These are phyloP conservation scores for Babesia bigemina DNA, from an alignment of 169 alveolate species.

Conservation along the genomic window DNA sequence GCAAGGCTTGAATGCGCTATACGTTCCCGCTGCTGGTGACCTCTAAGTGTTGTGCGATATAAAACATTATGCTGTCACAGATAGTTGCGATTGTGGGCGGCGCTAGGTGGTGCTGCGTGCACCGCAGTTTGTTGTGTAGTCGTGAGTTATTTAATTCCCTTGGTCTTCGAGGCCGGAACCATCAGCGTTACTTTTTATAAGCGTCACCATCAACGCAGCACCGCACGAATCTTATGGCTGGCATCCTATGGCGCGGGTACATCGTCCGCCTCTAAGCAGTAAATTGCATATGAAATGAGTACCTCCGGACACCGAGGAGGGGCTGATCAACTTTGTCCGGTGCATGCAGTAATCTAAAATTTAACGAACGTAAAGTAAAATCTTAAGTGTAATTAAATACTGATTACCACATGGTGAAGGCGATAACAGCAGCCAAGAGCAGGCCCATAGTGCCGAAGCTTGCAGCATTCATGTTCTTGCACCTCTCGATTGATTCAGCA, in stretches of 20 bases:
- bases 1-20: too few relatives aligned
- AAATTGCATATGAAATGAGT: slow-evolving; percentile 91
- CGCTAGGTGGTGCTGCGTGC: too few relatives aligned
- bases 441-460: not conserved
- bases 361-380: not conserved
- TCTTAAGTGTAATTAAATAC: not conserved
- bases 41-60: too few relatives aligned
- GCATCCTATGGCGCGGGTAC: too few relatives aligned
- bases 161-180: too few relatives aligned
- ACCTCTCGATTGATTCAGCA: not conserved
- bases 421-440: not conserved
- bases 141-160: too few relatives aligned
- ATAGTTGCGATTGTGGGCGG: not conserved
- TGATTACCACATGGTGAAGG: not conserved
- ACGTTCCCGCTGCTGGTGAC: too few relatives aligned
- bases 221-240: too few relatives aligned
- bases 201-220: too few relatives aligned
- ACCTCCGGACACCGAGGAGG: slow-evolving; percentile 81
- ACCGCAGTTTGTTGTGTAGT: too few relatives aligned
- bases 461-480: not conserved
- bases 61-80: too few relatives aligned
- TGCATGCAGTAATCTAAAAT: not conserved
- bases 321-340: slow-evolving; percentile 20
- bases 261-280: slow-evolving; percentile 89
- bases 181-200: too few relatives aligned